Evolutionary conservation across 352 stramenopile species (phyloP), one percentile per base, ranked within the genome.

Genomic region (Pythium vanterpoolii): DNA sequence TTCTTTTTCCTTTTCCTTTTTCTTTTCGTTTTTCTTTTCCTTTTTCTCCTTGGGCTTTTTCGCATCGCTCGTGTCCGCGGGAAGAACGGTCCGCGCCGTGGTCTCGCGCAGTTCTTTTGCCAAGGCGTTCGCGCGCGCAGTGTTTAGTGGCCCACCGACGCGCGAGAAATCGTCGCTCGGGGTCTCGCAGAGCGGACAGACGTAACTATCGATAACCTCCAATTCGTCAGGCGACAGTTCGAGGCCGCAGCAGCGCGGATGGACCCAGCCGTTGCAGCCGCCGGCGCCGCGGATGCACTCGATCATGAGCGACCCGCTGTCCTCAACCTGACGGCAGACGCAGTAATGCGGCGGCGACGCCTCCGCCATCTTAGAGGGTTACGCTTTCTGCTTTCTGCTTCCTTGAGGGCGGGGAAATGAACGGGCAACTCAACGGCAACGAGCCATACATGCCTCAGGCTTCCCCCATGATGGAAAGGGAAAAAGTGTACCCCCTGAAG

Each of bases 221-320:
- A 95, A 73, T 65, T 97, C 87, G 52, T 94, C 73, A 52, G 87
- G 74, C 27, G 86, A 93, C 56, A 97, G 66, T 31, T 91, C 68
- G 18, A 97, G 80, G 13, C 87, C 87, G 56, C 87, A 96, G 63
- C 90, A 97, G 52, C 62, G 65, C 33, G 89, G 90, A 52, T 97
- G 90, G 33, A 96, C 91, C 87, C 87, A 97, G 56, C 90, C 87
- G 46, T 96, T 92, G 69, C 90, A 97, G 60, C 90, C 90, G 51
- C 85, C 88, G 19, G 74, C 83, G 63, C 89, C 89, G 62, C 89
- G 86, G 59, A 91, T 96, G 73, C 90, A 97, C 76, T 96, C 87
- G 71, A 97, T 95, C 90, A 97, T 97, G 72, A 96, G 93, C 27
- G 38, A 50, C 28, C 87, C 83, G 65, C 76, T 85, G 62, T 66